Conservation (phyloP, 2,329 filamentous ascomycete species). For the Exutisphaerella laricina region DNA sequence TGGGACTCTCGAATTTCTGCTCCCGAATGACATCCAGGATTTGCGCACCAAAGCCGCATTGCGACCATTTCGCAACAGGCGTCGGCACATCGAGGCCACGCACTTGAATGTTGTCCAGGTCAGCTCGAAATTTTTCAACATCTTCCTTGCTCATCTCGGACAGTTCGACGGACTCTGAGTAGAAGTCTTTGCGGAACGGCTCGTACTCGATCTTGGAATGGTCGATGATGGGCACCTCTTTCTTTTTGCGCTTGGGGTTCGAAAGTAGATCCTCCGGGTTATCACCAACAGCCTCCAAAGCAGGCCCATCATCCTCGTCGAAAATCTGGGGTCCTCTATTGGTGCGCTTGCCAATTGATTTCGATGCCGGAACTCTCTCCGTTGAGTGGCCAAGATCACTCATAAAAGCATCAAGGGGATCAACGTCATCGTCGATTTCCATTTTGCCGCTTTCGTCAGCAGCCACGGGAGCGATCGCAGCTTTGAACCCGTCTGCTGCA, state of each 20-base stretch:
- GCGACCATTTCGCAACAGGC: constrained; percentile 93
- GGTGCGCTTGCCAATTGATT: constrained; percentile 44
- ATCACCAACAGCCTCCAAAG: constrained; percentile 57
- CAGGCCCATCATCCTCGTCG: constrained; percentile 74
- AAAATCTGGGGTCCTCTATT: constrained; percentile 72
- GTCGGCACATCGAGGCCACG: constrained; percentile 82
- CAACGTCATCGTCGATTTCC: constrained; percentile 61
- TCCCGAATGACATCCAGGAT: constrained; percentile 78
- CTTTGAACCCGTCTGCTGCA: constrained; percentile 27
- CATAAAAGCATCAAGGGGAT: constrained; percentile 98
- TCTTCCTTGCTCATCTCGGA: constrained; percentile 79
- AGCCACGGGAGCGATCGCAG: constrained; percentile 16
- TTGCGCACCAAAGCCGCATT: constrained; percentile 82
- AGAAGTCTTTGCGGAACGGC: constrained; percentile 89
- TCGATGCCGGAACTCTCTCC: constrained; percentile 30
- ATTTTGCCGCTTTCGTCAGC: constrained; percentile 16
- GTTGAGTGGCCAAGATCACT: constrained; percentile 55
- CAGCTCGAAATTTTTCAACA: constrained; percentile 70
- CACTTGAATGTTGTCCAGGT: constrained; percentile 94
- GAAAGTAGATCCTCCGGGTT: constrained; percentile 60
- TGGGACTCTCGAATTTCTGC: constrained; percentile 81
- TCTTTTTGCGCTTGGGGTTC: constrained; percentile 75
- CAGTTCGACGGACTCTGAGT: constrained; percentile 81
- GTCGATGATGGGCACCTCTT: constrained; percentile 83
- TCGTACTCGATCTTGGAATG: constrained; percentile 82